A percentile compares a stretch with the other conserved stretches of the same genome.
Conservation (phyloP, 1,284 basidiomycete species). For the Austropuccinia psidii region DNA sequence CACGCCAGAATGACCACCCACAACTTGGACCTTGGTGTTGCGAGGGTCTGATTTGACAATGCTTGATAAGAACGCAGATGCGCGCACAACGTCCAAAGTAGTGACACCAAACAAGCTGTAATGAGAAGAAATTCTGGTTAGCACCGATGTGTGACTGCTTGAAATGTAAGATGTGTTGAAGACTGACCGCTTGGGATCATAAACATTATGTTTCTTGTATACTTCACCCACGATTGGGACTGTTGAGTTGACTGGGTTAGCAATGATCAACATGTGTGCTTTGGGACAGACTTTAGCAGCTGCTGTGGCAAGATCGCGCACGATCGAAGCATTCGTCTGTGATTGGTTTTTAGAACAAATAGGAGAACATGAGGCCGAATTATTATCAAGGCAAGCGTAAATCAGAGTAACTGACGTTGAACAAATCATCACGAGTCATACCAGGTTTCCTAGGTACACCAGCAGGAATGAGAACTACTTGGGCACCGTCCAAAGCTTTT, state of each 20-base stretch:
- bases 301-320: conserved; percentile 80
- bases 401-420: conserved; percentile 61
- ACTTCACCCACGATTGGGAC: conserved; percentile 95
- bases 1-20: conserved; percentile 40
- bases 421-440: conserved; percentile 78
- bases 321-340: conserved; percentile 97
- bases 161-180: not conserved
- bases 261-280: conserved; percentile 89
- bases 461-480: conserved; percentile 91
- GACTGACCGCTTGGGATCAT: conserved; percentile 73
- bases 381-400: not conserved
- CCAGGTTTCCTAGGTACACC: conserved; percentile 95
- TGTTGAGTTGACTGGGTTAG: conserved; percentile 64
- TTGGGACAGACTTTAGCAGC: conserved; percentile 79
- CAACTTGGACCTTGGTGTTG: conserved; percentile 49
- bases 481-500: conserved; percentile 72
- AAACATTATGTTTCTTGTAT: conserved; percentile 83
- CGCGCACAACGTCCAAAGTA: conserved; percentile 93
- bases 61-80: conserved; percentile 88
- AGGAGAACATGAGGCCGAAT: conserved; percentile 20
- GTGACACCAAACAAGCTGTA: conserved; percentile 89
- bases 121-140: not conserved
- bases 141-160: not conserved
- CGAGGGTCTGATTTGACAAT: conserved; percentile 59
- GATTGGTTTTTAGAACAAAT: not conserved